Conservation (phyloP, 176 grass and related monocot genomes). For the Elaeis guineensis region DNA sequence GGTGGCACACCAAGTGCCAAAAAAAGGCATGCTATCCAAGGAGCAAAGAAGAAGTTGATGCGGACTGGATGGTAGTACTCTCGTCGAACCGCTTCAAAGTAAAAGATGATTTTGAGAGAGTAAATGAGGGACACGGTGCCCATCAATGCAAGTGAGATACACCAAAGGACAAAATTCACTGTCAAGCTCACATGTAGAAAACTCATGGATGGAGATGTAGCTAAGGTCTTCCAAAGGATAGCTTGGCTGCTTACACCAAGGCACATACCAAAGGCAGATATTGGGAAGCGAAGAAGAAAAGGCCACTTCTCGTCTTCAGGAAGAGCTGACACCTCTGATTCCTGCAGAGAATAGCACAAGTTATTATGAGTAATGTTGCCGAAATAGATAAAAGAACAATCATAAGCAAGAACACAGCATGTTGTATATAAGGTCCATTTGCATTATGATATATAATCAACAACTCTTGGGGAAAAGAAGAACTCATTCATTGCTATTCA, state of each 20-base stretch:
- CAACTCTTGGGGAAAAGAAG: too few relatives aligned
- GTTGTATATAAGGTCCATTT: too few relatives aligned
- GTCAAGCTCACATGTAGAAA: slow-evolving; percentile 58
- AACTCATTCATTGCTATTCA: too few relatives aligned
- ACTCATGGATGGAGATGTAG: slow-evolving; percentile 33
- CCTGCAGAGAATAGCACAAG: slow-evolving; percentile 16
- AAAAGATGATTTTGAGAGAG: slow-evolving; percentile 70
- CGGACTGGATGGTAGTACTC: slow-evolving; percentile 91
- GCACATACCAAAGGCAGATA: slow-evolving; percentile 83
- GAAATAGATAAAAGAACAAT: too few relatives aligned
- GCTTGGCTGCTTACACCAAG: slow-evolving; percentile 86
- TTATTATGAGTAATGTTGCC: too few relatives aligned
- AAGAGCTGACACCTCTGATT: slow-evolving; percentile 64
- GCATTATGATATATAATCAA: too few relatives aligned
- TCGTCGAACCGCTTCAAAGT: slow-evolving; percentile 79
- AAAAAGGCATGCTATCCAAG: slow-evolving; percentile 82
- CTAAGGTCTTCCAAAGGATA: slow-evolving; percentile 81
- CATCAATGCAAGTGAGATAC: slow-evolving; percentile 39
- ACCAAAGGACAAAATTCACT: slow-evolving; percentile 61
- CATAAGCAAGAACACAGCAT: too few relatives aligned
- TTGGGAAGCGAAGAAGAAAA: slow-evolving; percentile 83
- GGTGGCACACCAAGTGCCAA: slow-evolving; percentile 46
- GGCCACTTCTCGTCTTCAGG: slow-evolving; percentile 87
- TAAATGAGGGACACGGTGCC: slow-evolving; percentile 51
- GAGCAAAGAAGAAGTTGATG: slow-evolving; percentile 97